Base-by-base conservation (phyloP, 2,329 filamentous ascomycete genomes). In the Phaeosphaeria sp. region DNA sequence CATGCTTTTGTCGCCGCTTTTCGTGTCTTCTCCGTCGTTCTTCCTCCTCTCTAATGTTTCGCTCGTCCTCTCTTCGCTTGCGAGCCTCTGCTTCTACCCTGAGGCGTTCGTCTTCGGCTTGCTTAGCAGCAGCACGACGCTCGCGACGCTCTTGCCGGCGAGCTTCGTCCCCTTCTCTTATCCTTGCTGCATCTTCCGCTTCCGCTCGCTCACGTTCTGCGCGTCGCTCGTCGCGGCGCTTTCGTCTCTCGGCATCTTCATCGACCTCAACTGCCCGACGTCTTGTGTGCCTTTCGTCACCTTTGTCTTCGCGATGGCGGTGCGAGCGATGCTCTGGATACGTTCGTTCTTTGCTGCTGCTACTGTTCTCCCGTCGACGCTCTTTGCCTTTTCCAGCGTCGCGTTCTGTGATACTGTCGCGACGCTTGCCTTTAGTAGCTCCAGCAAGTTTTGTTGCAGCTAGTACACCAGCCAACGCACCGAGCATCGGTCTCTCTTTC, bases 351-450 rank as follows among this genome's bases (percentile, higher is more conserved):
- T 65, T 70, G 43, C 68, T 68, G 39, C 72, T 69, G 44, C 69
- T 69, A 20, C 64, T 54, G 21, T 60, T 48, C 21, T 72, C 71
- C 21, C 62, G 64, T 1, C 59, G 36, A 39, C 60, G 57, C 11
- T 68, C 66, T 52, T 67, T 71, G 2, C 57, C 64, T 51, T 59
- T 64, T 9, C 51, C 54, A 21, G 60, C 22, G 21, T 77, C 74
- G 20, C 67, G 66, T 15, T 74, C 72, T 2, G 72, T 72, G 36
- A 73, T 70, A 52, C 72, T 75, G 50, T 76, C 73, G 10, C 68
- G 67, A 25, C 73, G 67, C 46, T 71, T 75, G 30, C 59, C 67
- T 42, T 63, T 71, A 9, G 64, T 56, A 21, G 64, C 62, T 15
- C 64, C 62, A 27, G 60, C 54, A 21, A 68, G 47, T 41, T 68